Evolutionary conservation across 169 alveolate species (phyloP), one percentile per base, ranked within the genome.

Genomic region (Babesia microti): DNA sequence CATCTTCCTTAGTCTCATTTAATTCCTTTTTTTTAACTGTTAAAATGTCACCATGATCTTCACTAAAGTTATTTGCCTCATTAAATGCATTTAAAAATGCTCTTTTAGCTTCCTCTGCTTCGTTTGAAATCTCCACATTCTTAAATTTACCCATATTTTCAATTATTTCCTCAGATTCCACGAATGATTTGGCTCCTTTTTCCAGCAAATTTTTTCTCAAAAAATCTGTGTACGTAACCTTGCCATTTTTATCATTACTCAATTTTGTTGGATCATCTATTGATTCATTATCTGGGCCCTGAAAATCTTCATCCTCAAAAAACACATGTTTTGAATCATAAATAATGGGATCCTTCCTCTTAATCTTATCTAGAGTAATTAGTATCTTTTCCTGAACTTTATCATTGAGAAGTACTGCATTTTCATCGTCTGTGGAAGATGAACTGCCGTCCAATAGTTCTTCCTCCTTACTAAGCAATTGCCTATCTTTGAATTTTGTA

Each of bases 351-450:
- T 81, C 81, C 52, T 59, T 74, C 49, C 52, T 48, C 44, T 74
- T 79, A 27, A 81, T 80, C 4, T 44, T 32, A 21, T 33, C 14
- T 29, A 81, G 58, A 6, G 88, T 76, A 37, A 69, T 51, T 19
- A 79, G 53, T 5, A 81, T 75, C 41, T 80, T 80, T 35, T 33
- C 33, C 56, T 81, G 87, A 14, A 78, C 85, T 42, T 48, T 56
- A 18, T 57, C 54, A 5, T 84, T 73, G 18, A 81, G 57, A 6
- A 81, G 41, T 12, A 45, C 82, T 9, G 79, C 89, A 7, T 70
- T 78, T 24, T 60, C 73, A 35, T 81, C 89, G 41, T 79, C 89
- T 19, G 72, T 65, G n/a, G 42, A 66, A 32, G 45, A 59, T 5
- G 73, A 53, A 3, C 65, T 1, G 19, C 23, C 19, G 6, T 14